Conservation (phyloP, 208 protist species). For the Leptomonas seymouri region DNA sequence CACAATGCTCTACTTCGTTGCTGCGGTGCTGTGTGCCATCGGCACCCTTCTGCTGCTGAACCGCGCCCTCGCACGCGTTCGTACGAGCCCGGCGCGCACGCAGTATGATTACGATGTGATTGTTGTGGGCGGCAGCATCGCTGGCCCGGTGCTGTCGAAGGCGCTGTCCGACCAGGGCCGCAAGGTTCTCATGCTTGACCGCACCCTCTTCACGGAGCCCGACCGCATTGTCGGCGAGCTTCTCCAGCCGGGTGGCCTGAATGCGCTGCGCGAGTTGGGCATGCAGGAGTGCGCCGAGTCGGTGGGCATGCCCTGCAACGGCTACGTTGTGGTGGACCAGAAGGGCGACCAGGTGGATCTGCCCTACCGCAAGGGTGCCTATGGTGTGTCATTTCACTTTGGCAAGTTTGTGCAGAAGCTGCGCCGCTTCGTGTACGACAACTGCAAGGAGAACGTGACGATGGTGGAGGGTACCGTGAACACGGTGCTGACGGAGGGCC, state of each 20-base stretch:
- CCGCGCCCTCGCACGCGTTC: conserved; percentile 45
- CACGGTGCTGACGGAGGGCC: conserved; percentile 60
- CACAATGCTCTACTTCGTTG: conserved; percentile 47
- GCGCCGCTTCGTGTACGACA: conserved; percentile 64
- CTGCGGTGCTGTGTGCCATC: conserved; percentile 42
- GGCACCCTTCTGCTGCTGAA: conserved; percentile 62
- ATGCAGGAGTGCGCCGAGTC: conserved; percentile 87
- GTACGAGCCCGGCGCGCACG: conserved; percentile 43
- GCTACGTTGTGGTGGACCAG: conserved; percentile 90
- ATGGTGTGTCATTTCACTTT: conserved; percentile 93
- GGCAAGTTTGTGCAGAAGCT: conserved; percentile 94
- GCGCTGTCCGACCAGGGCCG: conserved; percentile 84
- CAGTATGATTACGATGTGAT: conserved; percentile 93
- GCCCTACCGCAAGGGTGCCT: conserved; percentile 62
- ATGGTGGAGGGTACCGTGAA: conserved; percentile 87
- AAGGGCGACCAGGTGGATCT: conserved; percentile 64
- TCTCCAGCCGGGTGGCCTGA: conserved; percentile 94
- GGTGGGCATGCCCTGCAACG: conserved; percentile 84
- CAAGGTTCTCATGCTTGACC: conserved; percentile 90
- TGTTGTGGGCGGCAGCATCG: conserved; percentile 92
- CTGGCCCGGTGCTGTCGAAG: conserved; percentile 88
- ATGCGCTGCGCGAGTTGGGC: conserved; percentile 80
- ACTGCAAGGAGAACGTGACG: conserved; percentile 78
- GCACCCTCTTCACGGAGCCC: conserved; percentile 87
- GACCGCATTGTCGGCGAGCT: conserved; percentile 96